Evolutionary conservation across 176 grass and related monocot species (phyloP).

Genomic region (Oryza punctata): DNA sequence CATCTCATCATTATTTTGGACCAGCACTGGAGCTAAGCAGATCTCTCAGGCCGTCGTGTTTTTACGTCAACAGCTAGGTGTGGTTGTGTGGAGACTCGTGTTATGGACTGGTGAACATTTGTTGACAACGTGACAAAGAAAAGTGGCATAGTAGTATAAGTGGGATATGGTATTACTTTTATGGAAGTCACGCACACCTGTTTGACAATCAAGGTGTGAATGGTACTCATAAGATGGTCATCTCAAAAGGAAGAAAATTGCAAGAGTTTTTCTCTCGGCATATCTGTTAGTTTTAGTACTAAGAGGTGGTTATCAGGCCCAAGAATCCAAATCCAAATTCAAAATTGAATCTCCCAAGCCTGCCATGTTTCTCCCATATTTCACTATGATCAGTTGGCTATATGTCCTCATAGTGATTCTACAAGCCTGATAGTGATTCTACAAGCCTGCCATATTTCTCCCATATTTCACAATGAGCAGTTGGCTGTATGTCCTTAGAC

Average conservation of each 20-base stretch:
- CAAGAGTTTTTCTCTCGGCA: slow-evolving; percentile 10
- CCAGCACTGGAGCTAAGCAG: too few species aligned
- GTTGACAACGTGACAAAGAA: background rate
- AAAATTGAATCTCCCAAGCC: background rate
- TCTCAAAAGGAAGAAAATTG: slow-evolving; percentile 2
- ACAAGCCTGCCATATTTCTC: slow-evolving; percentile 1
- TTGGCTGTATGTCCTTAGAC: background rate
- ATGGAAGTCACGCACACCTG: background rate
- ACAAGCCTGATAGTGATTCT: too few species aligned
- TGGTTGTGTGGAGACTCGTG: background rate
- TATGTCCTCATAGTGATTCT: too few species aligned
- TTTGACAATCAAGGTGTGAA: background rate
- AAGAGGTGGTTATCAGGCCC: slow-evolving; percentile 17
- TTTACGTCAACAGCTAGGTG: too few species aligned
- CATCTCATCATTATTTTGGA: too few species aligned
- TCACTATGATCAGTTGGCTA: slow-evolving; percentile 14
- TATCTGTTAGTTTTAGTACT: background rate
- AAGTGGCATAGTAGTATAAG: background rate
- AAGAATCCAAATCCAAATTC: background rate
- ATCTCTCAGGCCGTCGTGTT: too few species aligned
- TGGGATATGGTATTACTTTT: background rate
- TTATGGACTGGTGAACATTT: background rate
- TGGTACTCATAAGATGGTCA: slow-evolving; percentile 7
- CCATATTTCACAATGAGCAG: slow-evolving; percentile 23
- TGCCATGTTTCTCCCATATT: slow-evolving; percentile 15